These are phyloP conservation scores for Carpinus fangiana DNA, from an alignment of 306 rosid species.

Conservation along the genomic window DNA sequence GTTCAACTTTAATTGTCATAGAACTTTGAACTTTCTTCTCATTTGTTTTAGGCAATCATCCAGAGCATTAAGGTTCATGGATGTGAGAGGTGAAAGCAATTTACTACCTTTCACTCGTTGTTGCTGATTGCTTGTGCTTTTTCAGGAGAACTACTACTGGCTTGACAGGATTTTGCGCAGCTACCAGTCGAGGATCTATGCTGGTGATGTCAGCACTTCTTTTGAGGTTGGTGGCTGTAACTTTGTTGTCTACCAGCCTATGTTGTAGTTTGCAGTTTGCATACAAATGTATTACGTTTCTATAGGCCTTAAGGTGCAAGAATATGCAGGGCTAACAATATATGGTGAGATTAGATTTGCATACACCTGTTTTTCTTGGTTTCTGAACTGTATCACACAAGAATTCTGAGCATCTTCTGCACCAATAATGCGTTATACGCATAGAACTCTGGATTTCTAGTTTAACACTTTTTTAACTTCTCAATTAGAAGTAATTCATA, in stretches of 20 bases:
- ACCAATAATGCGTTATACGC: slow-evolving; percentile 3
- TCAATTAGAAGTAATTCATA: not conserved
- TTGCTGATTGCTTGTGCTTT: slow-evolving; percentile 38
- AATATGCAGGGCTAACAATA: not conserved
- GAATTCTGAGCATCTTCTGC: slow-evolving; percentile 14
- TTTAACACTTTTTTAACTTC: not conserved
- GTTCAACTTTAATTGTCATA: not conserved
- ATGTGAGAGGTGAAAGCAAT: slow-evolving; percentile 23
- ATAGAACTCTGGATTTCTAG: slow-evolving; percentile 16
- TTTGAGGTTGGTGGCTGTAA: slow-evolving; percentile 65
- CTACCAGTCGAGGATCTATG: slow-evolving; percentile 88
- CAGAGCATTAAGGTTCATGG: slow-evolving; percentile 25
- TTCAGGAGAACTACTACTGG: slow-evolving; percentile 95
- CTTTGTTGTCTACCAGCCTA: slow-evolving; percentile 6
- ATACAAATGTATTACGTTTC: slow-evolving; percentile 11
- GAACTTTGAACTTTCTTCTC: not conserved
- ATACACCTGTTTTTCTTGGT: slow-evolving; percentile 11
- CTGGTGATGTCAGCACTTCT: slow-evolving; percentile 72
- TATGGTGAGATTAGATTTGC: slow-evolving; percentile 8
- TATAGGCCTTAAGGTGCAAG: not conserved
- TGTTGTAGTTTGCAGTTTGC: slow-evolving; percentile 27
- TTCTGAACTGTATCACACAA: slow-evolving; percentile 4
- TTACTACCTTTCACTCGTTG: slow-evolving; percentile 13
- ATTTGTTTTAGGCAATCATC: slow-evolving; percentile 22
- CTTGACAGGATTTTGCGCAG: slow-evolving; percentile 89